Base-by-base conservation (phyloP, 2,329 filamentous ascomycete species). In the Aspergillus pseudotamarii region DNA sequence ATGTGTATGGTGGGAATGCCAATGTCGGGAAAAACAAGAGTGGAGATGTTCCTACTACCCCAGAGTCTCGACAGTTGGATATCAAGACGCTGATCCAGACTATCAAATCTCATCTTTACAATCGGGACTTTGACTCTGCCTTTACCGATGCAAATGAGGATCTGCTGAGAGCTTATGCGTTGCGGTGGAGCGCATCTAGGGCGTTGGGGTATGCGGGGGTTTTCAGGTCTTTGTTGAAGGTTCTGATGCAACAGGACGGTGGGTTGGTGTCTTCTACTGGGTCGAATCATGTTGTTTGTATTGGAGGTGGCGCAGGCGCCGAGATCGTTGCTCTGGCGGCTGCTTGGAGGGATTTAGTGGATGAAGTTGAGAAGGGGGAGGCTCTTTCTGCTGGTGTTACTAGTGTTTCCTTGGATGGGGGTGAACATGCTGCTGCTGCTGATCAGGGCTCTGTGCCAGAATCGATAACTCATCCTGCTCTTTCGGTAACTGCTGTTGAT, bases 121-220 rank as follows among this genome's bases (percentile, higher is more conserved):
- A 91, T 63, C 88, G 95, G 36, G 92, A 98, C 75, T 98, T 98
- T 78, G 84, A 84, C 14, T 80, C 83, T 19, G 94, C 94, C 0
- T 99, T 98, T 79, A 71, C 77, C 2, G 78, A 79, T 46, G 88
- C 88, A 0, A 84, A 83, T 53, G 84, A 87, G 60, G 87, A 90
- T 51, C 86, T 90, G 70, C 84, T 97, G 21, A 87, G 91, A 64
- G 91, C 91, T 11, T 99, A 99, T 81, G 92, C 93, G 10, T 87
- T 92, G 59, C 83, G 95, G 70, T 99, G 94, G 94, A 97, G 93
- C 77, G 92, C 94, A 1, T 91, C 91, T 58, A 85, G 95, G 59
- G 91, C 93, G 0, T 80, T 98, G 58, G 92, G 90, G 66, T 98
- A 98, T 78, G 82, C 88, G n/a, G 81, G 84, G n/a, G 74, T 89